These are phyloP conservation scores for Boletales sp. DNA, from an alignment of 768 basidiomycete species.

Conservation along the genomic window DNA sequence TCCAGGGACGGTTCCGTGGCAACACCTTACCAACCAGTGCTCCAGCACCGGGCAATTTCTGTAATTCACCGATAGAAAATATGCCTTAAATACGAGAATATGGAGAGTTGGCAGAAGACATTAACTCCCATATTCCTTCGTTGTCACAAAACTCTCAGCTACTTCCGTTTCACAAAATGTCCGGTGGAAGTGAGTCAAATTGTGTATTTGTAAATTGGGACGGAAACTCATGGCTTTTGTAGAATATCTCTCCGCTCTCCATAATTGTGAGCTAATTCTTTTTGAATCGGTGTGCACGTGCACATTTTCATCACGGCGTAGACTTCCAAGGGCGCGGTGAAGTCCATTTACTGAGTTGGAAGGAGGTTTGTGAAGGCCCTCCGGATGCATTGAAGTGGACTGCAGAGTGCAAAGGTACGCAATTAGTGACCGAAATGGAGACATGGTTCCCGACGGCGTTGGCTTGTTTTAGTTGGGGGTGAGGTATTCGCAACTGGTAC, in stretches of 20 bases:
- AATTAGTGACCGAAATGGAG: not conserved
- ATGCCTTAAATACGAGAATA: slow-evolving; percentile 24
- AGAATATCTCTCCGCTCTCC: slow-evolving; percentile 34
- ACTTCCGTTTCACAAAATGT: slow-evolving; percentile 13
- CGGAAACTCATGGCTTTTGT: slow-evolving; percentile 9
- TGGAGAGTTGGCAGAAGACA: not conserved
- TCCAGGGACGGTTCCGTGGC: slow-evolving; percentile 2
- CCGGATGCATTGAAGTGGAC: slow-evolving; percentile 46
- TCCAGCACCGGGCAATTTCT: not conserved
- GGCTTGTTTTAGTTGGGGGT: slow-evolving; percentile 40
- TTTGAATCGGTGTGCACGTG: not conserved
- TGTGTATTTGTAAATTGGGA: not conserved
- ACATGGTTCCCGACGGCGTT: not conserved
- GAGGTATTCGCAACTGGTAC: slow-evolving; percentile 45
- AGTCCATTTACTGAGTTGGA: slow-evolving; percentile 38
- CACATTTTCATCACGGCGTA: slow-evolving; percentile 10
- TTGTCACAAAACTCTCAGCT: not conserved
- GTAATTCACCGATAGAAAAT: slow-evolving; percentile 6
- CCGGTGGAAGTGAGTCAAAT: slow-evolving; percentile 16
- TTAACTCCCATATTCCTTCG: not conserved
- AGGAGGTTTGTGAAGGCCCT: slow-evolving; percentile 39
- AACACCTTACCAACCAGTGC: slow-evolving; percentile 3
- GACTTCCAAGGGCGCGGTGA: slow-evolving; percentile 36
- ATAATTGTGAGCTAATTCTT: slow-evolving; percentile 43
- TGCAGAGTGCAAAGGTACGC: slow-evolving; percentile 54